phyloP scores from a whole-genome alignment of 225 moss, liverwort and hornwort genomes.

The Sphagnum tenellum region DNA sequence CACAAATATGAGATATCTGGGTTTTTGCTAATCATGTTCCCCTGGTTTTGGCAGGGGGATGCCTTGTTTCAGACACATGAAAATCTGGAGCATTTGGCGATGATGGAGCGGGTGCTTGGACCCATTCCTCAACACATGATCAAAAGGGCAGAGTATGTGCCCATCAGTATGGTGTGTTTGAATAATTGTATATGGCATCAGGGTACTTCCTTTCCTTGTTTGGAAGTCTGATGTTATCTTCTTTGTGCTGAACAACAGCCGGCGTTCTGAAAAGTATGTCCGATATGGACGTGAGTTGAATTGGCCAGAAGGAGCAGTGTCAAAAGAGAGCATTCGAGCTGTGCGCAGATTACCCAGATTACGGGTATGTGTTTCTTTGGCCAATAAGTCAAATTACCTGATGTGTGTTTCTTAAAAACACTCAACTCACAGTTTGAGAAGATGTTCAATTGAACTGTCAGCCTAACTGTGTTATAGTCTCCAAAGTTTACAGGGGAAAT shows the following conservation, averaged over 20 bases:
- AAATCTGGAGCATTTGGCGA: constrained; percentile 51
- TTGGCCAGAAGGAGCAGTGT: constrained; percentile 51
- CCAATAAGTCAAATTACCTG: too few relatives aligned
- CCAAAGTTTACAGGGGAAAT: too few relatives aligned
- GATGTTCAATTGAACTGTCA: too few relatives aligned
- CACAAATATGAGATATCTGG: too few relatives aligned
- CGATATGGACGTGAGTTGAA: constrained; percentile 42
- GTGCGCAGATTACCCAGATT: constrained; percentile 40
- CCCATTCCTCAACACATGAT: constrained; percentile 41
- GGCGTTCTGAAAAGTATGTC: constrained; percentile 45
- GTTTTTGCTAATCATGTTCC: too few relatives aligned
- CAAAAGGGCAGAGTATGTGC: constrained; percentile 40
- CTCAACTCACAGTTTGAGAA: too few relatives aligned
- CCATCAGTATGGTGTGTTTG: too few relatives aligned
- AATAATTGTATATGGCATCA: too few relatives aligned
- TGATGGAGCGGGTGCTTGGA: constrained; percentile 55
- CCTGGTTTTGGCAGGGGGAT: constrained; percentile 24
- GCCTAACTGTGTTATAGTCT: too few relatives aligned
- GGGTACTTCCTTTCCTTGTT: too few relatives aligned
- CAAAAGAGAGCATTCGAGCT: constrained; percentile 48
- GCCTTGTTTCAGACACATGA: constrained; percentile 55
- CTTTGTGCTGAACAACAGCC: constrained; percentile 10
- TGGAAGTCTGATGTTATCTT: too few relatives aligned
- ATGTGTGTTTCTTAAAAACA: not conserved
- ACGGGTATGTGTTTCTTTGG: constrained; percentile 14